These are phyloP conservation scores for Pyrenophora tritici-repentis DNA, from an alignment of 2,329 filamentous ascomycete species.

Conservation along the genomic window DNA sequence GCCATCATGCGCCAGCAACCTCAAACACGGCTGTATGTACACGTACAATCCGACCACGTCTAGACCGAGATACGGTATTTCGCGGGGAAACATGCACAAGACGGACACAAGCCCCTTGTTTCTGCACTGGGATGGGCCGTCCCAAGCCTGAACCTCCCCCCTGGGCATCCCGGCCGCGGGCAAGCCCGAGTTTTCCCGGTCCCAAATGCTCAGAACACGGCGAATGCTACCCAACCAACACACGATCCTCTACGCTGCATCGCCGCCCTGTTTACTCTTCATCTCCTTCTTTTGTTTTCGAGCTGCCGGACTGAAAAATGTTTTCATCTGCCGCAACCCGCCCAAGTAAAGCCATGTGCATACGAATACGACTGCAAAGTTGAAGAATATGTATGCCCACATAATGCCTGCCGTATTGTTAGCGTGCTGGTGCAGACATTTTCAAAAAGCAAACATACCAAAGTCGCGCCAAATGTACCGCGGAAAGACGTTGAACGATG, in stretches of 20 bases:
- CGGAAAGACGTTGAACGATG: conserved; percentile 65
- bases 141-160: conserved; percentile 3
- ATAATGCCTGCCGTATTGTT: conserved; percentile 25
- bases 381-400: conserved; percentile 65
- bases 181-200: conserved; percentile 32
- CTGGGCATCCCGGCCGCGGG: conserved; percentile 33
- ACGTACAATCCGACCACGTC: not conserved
- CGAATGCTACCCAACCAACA: conserved; percentile 15
- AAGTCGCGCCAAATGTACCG: conserved; percentile 68
- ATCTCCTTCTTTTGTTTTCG: conserved; percentile 42
- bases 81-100: conserved; percentile 29
- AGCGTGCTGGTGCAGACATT: conserved; percentile 3
- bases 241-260: conserved; percentile 17
- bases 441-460: conserved; percentile 55
- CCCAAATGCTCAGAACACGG: conserved; percentile 9
- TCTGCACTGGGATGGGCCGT: conserved; percentile 10
- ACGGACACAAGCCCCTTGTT: conserved; percentile 23
- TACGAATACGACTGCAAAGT: conserved; percentile 60
- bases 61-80: conserved; percentile 23
- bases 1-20: too few species aligned
- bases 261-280: conserved; percentile 31
- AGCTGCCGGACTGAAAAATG: conserved; percentile 38
- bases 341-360: conserved; percentile 61
- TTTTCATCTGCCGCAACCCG: conserved; percentile 46
- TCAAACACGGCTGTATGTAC: too few species aligned